A percentile compares a stretch with the other conserved stretches of the same genome.
Conservation (phyloP, 495 filamentous ascomycete species). For the Talaromyces ruber region DNA sequence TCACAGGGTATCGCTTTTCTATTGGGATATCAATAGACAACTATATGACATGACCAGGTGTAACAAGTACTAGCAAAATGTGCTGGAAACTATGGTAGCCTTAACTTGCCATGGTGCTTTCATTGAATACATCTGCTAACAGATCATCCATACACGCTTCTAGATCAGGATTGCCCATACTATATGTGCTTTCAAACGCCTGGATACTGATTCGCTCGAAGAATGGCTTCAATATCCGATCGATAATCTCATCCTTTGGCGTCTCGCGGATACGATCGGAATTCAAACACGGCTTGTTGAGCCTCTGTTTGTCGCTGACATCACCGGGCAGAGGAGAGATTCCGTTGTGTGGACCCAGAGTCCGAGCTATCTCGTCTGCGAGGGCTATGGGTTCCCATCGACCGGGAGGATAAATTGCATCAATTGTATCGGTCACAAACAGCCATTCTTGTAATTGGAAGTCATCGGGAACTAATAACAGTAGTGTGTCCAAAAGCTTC, state of each 20-base stretch:
- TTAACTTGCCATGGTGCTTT: slow-evolving; percentile 44
- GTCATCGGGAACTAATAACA: slow-evolving; percentile 84
- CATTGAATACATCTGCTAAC: slow-evolving; percentile 77
- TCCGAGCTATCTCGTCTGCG: slow-evolving; percentile 78
- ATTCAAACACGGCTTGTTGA: slow-evolving; percentile 32
- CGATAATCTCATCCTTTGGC: slow-evolving; percentile 62
- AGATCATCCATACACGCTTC: slow-evolving; percentile 59
- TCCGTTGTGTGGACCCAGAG: slow-evolving; percentile 47
- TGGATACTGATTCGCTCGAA: slow-evolving; percentile 85
- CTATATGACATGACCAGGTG: background rate
- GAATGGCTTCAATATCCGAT: slow-evolving; percentile 75
- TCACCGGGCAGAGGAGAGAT: slow-evolving; percentile 24
- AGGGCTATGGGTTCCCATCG: slow-evolving; percentile 66
- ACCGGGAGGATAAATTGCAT: slow-evolving; percentile 83
- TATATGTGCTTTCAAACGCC: slow-evolving; percentile 86
- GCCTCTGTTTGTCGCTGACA: slow-evolving; percentile 23
- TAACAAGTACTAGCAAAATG: background rate
- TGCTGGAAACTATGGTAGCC: background rate
- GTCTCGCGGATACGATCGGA: slow-evolving; percentile 36
- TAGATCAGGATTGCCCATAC: slow-evolving; percentile 64
- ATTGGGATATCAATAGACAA: background rate
- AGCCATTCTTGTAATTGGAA: slow-evolving; percentile 96
- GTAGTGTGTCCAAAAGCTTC: slow-evolving; percentile 78
- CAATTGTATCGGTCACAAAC: slow-evolving; percentile 93
- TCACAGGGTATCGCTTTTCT: background rate